Base-by-base conservation (phyloP, 1,284 basidiomycete species). In the Microbotryum saponariae region DNA sequence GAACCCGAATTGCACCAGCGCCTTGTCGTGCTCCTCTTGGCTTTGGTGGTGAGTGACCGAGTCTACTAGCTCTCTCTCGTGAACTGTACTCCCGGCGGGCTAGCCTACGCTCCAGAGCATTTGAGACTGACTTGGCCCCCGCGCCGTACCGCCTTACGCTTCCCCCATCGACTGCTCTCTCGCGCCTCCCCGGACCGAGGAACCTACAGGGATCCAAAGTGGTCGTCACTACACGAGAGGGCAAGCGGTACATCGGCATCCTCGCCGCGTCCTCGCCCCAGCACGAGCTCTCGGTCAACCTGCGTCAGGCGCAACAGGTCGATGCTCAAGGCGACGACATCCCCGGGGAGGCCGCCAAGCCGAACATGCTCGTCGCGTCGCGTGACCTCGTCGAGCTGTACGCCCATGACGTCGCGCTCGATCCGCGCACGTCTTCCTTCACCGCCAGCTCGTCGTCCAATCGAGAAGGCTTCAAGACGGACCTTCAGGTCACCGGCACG, bases 401-500 rank as follows among this genome's bases (percentile, higher is more conserved):
- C 12, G 66, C 69, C 4, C 12, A 42, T 52, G 64, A 67, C 62
- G 47, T 68, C 56, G 49, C 58, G 18, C 48, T 70, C 50, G 63
- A 65, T 51, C 16, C 57, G 37, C 37, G 37, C 12, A 18, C 37
- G 37, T 48, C 25, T 14, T 20, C 29, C 5, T 44, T 6, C 7
- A 37, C 7, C 6, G 20, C 12, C 27, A 33, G 18, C 16, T 42
- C 53, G 37, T 12, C 18, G 33, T 29, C 16, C 14, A 45, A 33
- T 12, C 54, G 56, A 88, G 89, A 70, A 50, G 55, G 82, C 45
- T 93, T 96, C 81, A 83, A 87, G 69, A 96, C 90, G 31, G 91
- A 96, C 74, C 80, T 83, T 21, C 91, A 94, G 70, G 94, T 96
- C 71, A 85, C 83, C 68, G 81, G 81, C 37, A 68, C 79, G 71